These are phyloP conservation scores for Amphibolis antarctica DNA, from an alignment of 106 monocot species.

Conservation along the genomic window DNA sequence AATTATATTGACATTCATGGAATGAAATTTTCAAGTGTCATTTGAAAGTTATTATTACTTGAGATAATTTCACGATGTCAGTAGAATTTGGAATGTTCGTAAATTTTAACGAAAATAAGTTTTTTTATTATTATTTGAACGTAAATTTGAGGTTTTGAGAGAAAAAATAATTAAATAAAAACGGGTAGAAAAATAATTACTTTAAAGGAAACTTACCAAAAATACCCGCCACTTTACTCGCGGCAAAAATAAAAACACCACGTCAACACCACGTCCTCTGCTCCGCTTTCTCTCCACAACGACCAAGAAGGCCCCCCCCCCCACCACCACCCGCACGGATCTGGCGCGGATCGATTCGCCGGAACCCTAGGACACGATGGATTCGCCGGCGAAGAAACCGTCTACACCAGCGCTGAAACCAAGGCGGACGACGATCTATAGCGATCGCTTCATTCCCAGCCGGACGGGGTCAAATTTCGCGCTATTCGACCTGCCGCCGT, in stretches of 20 bases:
- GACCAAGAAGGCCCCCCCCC: neutral
- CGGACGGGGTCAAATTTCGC: slow-evolving; percentile 22
- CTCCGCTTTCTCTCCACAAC: neutral
- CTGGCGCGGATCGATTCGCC: neutral
- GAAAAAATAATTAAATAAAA: too few relatives aligned
- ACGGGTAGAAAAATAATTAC: too few relatives aligned
- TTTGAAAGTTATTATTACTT: too few relatives aligned
- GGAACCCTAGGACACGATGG: neutral
- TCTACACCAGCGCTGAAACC: neutral
- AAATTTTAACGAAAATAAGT: too few relatives aligned
- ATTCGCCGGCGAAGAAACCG: neutral
- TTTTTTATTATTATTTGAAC: too few relatives aligned
- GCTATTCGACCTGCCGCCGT: slow-evolving; percentile 17
- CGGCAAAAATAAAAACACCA: neutral
- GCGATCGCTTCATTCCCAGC: slow-evolving; percentile 25
- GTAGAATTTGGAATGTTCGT: too few relatives aligned
- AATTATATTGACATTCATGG: too few relatives aligned
- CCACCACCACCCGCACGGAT: neutral
- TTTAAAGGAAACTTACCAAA: too few relatives aligned
- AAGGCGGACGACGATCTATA: slow-evolving; percentile 9
- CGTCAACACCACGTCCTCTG: neutral
- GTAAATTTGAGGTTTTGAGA: too few relatives aligned
- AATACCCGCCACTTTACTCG: neutral
- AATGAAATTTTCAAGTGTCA: too few relatives aligned
- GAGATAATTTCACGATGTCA: too few relatives aligned